Evolutionary conservation across 495 filamentous ascomycete genomes (phyloP).

Genomic region (Lepraria neglecta): DNA sequence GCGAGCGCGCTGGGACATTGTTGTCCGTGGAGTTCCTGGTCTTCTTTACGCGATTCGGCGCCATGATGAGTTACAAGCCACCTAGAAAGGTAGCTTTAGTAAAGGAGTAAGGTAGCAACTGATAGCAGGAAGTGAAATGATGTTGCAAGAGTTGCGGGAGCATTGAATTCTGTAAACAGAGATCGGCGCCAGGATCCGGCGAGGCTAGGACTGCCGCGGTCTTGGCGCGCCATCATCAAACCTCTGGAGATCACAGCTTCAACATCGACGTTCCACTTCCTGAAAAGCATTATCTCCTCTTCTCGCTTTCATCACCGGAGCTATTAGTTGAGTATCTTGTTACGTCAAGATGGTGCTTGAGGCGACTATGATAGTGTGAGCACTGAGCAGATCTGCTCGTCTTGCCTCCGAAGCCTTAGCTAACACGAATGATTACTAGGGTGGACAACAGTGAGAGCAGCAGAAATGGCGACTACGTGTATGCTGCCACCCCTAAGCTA

Average conservation of each 20-base stretch:
- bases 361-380: slow-evolving; percentile 70
- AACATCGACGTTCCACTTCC: neutral
- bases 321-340: neutral
- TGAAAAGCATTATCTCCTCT: neutral
- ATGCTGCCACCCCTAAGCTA: slow-evolving; percentile 27
- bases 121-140: neutral
- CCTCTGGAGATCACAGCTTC: slow-evolving; percentile 9
- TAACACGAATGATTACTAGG: slow-evolving; percentile 40
- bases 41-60: slow-evolving; percentile 48
- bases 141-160: neutral
- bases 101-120: neutral
- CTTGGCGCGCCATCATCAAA: slow-evolving; percentile 14
- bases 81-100: too few species aligned
- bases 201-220: slow-evolving; percentile 6
- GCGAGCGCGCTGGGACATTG: slow-evolving; percentile 30
- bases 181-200: slow-evolving; percentile 11
- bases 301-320: neutral
- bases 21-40: slow-evolving; percentile 50
- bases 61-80: slow-evolving; percentile 32
- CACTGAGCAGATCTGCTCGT: slow-evolving; percentile 9
- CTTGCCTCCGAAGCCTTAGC: neutral
- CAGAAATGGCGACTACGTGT: slow-evolving; percentile 92
- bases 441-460: slow-evolving; percentile 98
- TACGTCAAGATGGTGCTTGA: slow-evolving; percentile 57
- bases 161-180: slow-evolving; percentile 17